These are phyloP conservation scores for Aspergillus proliferans DNA, from an alignment of 2,329 filamentous ascomycete genomes.

Conservation along the genomic window DNA sequence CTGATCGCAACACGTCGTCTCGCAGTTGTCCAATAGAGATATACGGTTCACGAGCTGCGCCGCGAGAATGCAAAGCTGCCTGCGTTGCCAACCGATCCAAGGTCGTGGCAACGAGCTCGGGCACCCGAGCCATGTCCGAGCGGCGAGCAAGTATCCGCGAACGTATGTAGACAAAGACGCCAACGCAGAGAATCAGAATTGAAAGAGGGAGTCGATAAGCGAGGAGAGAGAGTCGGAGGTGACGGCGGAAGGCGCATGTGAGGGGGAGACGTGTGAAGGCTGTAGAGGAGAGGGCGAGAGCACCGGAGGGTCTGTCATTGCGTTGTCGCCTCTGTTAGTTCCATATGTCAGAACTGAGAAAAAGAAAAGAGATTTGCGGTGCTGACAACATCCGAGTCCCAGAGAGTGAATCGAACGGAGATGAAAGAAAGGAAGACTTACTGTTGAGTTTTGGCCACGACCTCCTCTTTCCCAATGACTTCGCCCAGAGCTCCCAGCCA, in stretches of 20 bases:
- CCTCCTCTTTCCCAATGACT: constrained; percentile 52
- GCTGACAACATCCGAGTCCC: constrained; percentile 2
- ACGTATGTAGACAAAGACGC: constrained; percentile 57
- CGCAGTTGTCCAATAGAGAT: constrained; percentile 82
- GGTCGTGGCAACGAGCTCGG: constrained; percentile 74
- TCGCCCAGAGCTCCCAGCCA: constrained; percentile 48
- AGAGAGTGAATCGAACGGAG: constrained; percentile 15
- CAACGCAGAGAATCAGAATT: constrained; percentile 40
- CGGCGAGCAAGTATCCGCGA: constrained; percentile 57
- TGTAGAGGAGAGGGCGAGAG: constrained; percentile 68
- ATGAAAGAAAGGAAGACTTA: constrained; percentile 41
- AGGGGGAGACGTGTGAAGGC: constrained; percentile 89
- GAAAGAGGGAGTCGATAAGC: constrained; percentile 47
- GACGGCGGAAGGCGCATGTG: constrained; percentile 47
- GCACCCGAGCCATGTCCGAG: constrained; percentile 66
- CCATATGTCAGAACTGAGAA: constrained; percentile 45
- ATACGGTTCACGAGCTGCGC: constrained; percentile 65
- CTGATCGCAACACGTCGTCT: constrained; percentile 79
- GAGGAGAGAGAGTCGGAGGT: constrained; percentile 44
- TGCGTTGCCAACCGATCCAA: constrained; percentile 77
- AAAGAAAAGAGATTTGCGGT: constrained; percentile 9
- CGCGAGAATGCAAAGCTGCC: constrained; percentile 67
- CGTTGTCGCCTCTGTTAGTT: constrained; percentile 80
- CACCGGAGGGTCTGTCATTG: constrained; percentile 65
- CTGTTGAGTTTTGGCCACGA: constrained; percentile 51